Conservation (phyloP, 345 rosid species). For the Rhodamnia rubescens region DNA sequence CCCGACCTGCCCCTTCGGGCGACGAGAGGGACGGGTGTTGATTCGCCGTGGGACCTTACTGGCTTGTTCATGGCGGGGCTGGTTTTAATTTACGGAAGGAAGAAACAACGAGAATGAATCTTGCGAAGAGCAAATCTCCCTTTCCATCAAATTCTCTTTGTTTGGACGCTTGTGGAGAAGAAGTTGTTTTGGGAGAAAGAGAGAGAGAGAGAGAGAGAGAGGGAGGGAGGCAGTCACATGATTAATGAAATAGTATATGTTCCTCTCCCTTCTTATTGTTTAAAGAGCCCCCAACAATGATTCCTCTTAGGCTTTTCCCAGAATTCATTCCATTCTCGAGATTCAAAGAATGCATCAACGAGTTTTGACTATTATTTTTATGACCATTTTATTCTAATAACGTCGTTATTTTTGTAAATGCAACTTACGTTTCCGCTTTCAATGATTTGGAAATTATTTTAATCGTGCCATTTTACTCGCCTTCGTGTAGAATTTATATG, state of each 20-base stretch:
- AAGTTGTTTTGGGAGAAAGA: slow-evolving; percentile 26
- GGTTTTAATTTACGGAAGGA: slow-evolving; percentile 1
- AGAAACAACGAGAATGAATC: slow-evolving; percentile 27
- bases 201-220: slow-evolving; percentile 11
- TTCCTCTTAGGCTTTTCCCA: not conserved
- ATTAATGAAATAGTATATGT: not conserved
- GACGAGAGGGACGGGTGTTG: not conserved
- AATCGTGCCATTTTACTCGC: not conserved
- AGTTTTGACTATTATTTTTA: not conserved
- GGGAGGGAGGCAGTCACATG: slow-evolving; percentile 17
- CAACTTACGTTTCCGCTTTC: not conserved
- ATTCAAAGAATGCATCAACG: not conserved
- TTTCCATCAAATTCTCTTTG: slow-evolving; percentile 73
- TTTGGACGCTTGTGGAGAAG: slow-evolving; percentile 64
- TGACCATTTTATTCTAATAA: not conserved
- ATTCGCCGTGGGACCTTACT: not conserved
- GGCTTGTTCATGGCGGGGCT: not conserved
- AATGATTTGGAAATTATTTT: not conserved
- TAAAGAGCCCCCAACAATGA: not conserved
- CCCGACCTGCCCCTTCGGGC: not conserved
- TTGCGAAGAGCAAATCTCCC: slow-evolving; percentile 27
- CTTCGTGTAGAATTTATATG: not conserved
- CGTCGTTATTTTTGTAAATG: not conserved
- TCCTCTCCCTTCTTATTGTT: not conserved
- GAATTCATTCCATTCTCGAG: not conserved